phyloP scores from a whole-genome alignment of 1,284 basidiomycete genomes.

The Inonotus obliquus region DNA sequence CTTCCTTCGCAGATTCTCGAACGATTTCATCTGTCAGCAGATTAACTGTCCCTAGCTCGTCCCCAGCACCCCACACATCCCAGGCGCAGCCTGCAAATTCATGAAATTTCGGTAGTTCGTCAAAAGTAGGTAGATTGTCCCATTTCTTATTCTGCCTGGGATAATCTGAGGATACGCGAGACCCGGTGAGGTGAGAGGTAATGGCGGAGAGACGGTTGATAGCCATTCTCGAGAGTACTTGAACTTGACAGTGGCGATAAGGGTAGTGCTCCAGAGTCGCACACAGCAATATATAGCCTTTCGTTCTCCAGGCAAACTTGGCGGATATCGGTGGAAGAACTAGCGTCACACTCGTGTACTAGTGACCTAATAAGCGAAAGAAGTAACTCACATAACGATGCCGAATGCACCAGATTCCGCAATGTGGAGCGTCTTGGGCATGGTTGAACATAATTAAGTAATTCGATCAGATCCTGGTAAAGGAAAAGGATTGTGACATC shows the following conservation, averaged over 20 bases:
- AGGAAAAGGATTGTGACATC: too few species aligned
- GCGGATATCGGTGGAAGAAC: background rate
- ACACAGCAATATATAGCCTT: background rate
- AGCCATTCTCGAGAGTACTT: background rate
- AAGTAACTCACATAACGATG: background rate
- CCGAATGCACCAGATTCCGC: background rate
- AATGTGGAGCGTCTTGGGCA: background rate
- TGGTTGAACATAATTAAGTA: background rate
- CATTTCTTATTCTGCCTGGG: slow-evolving; percentile 9
- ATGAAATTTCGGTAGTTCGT: slow-evolving; percentile 57
- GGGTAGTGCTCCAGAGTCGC: background rate
- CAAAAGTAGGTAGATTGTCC: slow-evolving; percentile 46
- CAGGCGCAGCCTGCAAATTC: slow-evolving; percentile 62
- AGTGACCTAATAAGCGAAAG: background rate
- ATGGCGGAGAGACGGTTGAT: background rate
- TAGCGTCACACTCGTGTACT: background rate
- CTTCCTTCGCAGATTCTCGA: slow-evolving; percentile 58
- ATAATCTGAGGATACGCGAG: background rate
- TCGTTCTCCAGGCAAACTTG: background rate
- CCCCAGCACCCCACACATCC: slow-evolving; percentile 66
- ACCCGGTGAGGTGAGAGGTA: background rate
- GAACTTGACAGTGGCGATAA: background rate
- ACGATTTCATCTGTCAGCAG: slow-evolving; percentile 64
- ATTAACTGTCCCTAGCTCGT: slow-evolving; percentile 70
- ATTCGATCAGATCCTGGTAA: background rate